Evolutionary conservation across 768 basidiomycete genomes (phyloP).

Genomic region (Tylopilus balloui): DNA sequence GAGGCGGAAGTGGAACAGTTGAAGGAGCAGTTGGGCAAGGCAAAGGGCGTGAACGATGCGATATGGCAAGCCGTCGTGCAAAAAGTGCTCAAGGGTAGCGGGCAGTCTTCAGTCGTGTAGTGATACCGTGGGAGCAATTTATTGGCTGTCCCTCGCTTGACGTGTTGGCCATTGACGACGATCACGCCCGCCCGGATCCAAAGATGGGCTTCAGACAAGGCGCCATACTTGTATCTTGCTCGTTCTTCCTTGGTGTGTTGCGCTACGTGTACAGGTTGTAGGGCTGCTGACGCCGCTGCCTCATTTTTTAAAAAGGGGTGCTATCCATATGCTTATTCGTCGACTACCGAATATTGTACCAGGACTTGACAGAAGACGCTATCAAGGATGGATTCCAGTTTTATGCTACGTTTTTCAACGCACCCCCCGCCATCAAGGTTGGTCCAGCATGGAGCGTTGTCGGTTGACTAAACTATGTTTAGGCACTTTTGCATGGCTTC

Average conservation of each 20-base stretch:
- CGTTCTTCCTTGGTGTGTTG: constrained; percentile 83
- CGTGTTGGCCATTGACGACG: not conserved
- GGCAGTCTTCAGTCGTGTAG: too few species aligned
- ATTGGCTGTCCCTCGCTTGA: too few species aligned
- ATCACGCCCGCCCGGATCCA: not conserved
- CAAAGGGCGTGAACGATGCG: constrained; percentile 86
- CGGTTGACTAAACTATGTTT: not conserved
- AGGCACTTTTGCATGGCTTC: constrained; percentile 88
- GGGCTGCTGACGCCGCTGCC: constrained; percentile 1
- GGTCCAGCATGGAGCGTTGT: constrained; percentile 12
- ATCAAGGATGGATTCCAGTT: constrained; percentile 80
- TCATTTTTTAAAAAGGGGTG: constrained; percentile 47
- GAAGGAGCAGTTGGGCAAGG: constrained; percentile 68
- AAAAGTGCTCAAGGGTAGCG: constrained; percentile 38
- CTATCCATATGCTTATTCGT: constrained; percentile 83
- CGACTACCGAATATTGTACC: constrained; percentile 82
- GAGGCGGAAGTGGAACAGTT: constrained; percentile 67
- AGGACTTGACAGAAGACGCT: constrained; percentile 56
- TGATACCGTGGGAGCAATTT: too few species aligned
- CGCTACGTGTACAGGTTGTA: constrained; percentile 17
- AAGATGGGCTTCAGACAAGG: constrained; percentile 87
- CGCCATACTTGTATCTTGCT: constrained; percentile 80
- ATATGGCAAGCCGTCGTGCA: constrained; percentile 91
- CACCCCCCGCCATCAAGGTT: constrained; percentile 92
- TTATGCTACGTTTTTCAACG: constrained; percentile 89